Conservation (phyloP, 768 basidiomycete genomes). For the Multifurca ochricompacta region DNA sequence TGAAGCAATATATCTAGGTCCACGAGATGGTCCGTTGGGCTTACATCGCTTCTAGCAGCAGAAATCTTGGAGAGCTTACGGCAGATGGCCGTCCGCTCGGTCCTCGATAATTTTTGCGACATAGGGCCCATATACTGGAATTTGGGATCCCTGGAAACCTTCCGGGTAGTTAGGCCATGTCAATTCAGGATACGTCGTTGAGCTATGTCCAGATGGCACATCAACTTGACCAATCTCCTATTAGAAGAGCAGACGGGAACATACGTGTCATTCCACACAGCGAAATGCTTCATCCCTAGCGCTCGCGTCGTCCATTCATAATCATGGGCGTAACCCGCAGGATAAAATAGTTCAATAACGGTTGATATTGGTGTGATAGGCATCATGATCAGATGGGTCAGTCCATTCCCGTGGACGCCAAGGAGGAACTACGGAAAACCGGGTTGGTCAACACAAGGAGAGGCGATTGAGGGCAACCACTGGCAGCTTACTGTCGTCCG, state of each 20-base stretch:
- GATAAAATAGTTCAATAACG: constrained; percentile 82
- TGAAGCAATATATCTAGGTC: background rate
- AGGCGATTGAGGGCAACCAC: background rate
- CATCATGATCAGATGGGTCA: constrained; percentile 85
- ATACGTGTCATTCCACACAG: constrained; percentile 75
- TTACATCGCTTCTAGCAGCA: background rate
- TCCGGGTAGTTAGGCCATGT: constrained; percentile 66
- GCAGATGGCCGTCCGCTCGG: constrained; percentile 36
- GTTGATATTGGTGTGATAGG: constrained; percentile 64
- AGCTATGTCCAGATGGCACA: constrained; percentile 17
- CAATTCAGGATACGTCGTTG: constrained; percentile 39
- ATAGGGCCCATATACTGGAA: constrained; percentile 61
- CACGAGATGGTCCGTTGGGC: background rate
- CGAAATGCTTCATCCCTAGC: constrained; percentile 67
- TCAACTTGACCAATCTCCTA: background rate
- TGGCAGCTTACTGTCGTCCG: constrained; percentile 54
- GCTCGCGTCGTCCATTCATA: constrained; percentile 78
- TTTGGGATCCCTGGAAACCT: constrained; percentile 74
- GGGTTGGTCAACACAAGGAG: background rate
- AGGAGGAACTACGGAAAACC: constrained; percentile 14
- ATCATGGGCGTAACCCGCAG: constrained; percentile 74
- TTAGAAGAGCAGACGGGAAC: constrained; percentile 21
- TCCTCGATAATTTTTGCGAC: constrained; percentile 69
- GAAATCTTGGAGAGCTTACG: background rate
- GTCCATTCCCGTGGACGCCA: constrained; percentile 51